Conservation (phyloP, 768 basidiomycete genomes). For the Boletales sp. region DNA sequence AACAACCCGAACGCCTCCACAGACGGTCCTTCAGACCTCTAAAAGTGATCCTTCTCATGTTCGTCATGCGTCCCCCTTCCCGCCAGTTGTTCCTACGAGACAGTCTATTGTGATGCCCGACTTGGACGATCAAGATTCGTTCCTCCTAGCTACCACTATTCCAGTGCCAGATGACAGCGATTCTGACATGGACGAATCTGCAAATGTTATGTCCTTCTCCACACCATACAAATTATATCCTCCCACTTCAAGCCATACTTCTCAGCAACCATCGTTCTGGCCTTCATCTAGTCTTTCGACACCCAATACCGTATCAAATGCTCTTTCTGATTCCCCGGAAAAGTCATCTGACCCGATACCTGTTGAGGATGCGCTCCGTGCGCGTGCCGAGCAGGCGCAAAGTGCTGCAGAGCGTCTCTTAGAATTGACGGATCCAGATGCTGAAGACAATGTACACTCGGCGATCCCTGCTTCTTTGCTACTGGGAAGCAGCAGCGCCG, state of each 20-base stretch:
- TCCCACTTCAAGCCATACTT: constrained; percentile 37
- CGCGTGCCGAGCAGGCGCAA: constrained; percentile 89
- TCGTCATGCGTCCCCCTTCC: constrained; percentile 8
- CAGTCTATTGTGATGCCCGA: constrained; percentile 44
- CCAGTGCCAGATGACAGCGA: constrained; percentile 77
- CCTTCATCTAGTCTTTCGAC: constrained; percentile 51
- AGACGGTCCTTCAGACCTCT: constrained; percentile 36
- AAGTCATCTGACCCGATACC: constrained; percentile 46
- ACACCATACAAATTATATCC: constrained; percentile 54
- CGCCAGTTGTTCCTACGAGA: constrained; percentile 35
- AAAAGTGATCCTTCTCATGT: constrained; percentile 23
- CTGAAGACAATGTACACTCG: constrained; percentile 49
- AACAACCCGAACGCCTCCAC: constrained; percentile 38
- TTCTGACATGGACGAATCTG: constrained; percentile 55
- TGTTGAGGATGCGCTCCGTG: constrained; percentile 81
- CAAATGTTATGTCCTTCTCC: constrained; percentile 71
- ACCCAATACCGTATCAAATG: constrained; percentile 51
- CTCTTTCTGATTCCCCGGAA: constrained; percentile 51
- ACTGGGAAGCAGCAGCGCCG: constrained; percentile 37
- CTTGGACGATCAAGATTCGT: constrained; percentile 50
- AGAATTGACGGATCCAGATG: constrained; percentile 82
- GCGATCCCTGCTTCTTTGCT: constrained; percentile 54
- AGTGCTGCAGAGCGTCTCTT: constrained; percentile 86
- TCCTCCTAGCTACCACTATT: constrained; percentile 66
- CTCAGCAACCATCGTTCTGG: constrained; percentile 48